Evolutionary conservation across 139 green algal genomes (phyloP).

Genomic region (Tetradesmus obliquus): DNA sequence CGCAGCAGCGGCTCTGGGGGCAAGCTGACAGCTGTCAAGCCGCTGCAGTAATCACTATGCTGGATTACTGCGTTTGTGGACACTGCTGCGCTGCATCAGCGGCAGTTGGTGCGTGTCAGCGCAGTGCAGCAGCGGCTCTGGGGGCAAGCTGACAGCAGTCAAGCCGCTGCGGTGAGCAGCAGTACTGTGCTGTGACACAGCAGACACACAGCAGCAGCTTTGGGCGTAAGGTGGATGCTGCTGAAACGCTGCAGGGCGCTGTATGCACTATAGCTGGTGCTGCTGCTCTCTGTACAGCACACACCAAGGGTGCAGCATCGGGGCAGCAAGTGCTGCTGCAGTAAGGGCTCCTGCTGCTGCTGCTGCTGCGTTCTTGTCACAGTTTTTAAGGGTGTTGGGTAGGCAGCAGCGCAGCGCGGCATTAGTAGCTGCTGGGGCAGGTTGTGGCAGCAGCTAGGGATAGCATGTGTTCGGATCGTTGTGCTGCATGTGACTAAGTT

Average conservation of each 20-base stretch:
- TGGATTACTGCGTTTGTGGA: too few relatives aligned
- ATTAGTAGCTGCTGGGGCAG: not conserved
- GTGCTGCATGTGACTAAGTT: too few relatives aligned
- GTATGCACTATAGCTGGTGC: too few relatives aligned
- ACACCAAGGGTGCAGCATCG: too few relatives aligned
- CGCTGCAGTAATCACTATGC: not conserved
- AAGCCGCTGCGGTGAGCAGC: not conserved
- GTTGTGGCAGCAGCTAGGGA: too few relatives aligned
- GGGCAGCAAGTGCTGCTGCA: too few relatives aligned
- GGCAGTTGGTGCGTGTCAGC: not conserved
- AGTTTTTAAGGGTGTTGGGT: too few relatives aligned
- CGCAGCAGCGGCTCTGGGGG: slow-evolving; percentile 75
- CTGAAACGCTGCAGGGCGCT: not conserved
- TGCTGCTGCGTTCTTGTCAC: too few relatives aligned
- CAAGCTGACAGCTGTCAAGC: slow-evolving; percentile 56
- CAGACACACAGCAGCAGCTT: slow-evolving; percentile 57
- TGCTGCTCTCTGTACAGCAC: too few relatives aligned
- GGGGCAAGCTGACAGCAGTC: slow-evolving; percentile 68
- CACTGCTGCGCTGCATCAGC: not conserved
- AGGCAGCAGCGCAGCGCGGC: too few relatives aligned
- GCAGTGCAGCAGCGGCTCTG: slow-evolving; percentile 66
- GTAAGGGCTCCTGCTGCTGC: too few relatives aligned
- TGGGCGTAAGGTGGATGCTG: slow-evolving; percentile 75
- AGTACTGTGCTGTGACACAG: not conserved
- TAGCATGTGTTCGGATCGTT: too few relatives aligned